Base-by-base conservation (phyloP, 129 eudicot genomes). In the Tagetes patula region DNA sequence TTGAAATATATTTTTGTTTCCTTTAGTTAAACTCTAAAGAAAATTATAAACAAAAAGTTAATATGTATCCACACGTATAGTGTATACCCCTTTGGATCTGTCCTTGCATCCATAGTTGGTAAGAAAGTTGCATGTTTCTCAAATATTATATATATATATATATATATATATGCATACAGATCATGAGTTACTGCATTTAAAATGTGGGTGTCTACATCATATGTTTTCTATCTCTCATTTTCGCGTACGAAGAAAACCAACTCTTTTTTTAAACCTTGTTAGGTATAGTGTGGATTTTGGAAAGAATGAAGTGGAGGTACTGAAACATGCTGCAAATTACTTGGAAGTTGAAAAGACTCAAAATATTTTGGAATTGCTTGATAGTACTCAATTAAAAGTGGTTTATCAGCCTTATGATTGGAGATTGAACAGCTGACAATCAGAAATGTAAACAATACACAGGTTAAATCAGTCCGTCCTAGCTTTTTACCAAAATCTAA, bases 271-370 rank as follows among this genome's bases (percentile, higher is more conserved):
- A 47, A 65, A 70, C 66, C 47, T 38, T 46, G 41, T 71, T 81
- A 88, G 96, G 96, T 89, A 76, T 66, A 82, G 91, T 80, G 82
- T 75, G 32, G 96, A 89, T 80, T 89, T 86, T 63, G 96, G 96
- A 40, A 82, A 73, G 82, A 89, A 86, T 59, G 89, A 84, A 73
- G 78, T 69, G 41, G 96, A 89, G 85, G 83, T 89, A 69, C 71
- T 89, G 76, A 89, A 82, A 79, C 91, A 89, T 75, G 91, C 89
- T 46, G 84, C 89, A 48, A 89, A 79, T 65, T 89, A 84, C 85
- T 59, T 86, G 81, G 85, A 86, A 48, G 70, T 81, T 14, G 77
- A 68, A 39, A 80, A 79, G 67, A 68, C 87, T 12, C 84, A 58
- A 67, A 75, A 82, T 38, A 60, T 89, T 13, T 81, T 89, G 70